Evolutionary conservation across 495 filamentous ascomycete species (phyloP), one percentile per base, ranked within the genome.

Genomic region (Tetracladium marchalianum): DNA sequence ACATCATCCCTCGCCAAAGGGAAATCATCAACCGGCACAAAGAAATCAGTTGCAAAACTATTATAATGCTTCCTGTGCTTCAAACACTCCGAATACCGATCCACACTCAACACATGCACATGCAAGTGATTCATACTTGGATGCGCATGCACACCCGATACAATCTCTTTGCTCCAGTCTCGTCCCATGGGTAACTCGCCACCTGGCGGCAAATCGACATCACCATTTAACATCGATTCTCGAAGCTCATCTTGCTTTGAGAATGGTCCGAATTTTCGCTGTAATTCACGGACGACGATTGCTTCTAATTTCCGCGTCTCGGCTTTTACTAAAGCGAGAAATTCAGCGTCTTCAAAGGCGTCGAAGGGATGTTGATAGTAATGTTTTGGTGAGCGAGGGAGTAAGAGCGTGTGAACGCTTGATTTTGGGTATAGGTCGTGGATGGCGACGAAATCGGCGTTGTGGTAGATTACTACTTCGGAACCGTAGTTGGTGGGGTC

Each of bases 111-210:
- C 32, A 98, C 77, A 64, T 98, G 92, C 13, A 98, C 71, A 62
- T 98, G 92, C 44, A 98, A 62, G 64, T 96, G 87, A 44, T 78
- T 81, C 92, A 98, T 95, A 15, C 77, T 84, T n/a, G 92, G 92
- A 45, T 78, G 72, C 2, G 85, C 84, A 66, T 98, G 92, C 0
- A 94, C 68, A 16, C 92, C 92, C 12, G 79, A 73, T 35, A 78
- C 72, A 44, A 96, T 71, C 19, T 92, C 87, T n/a, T 61, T 61
- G 34, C 72, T 67, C 84, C 87, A 98, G 59, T 95, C 79, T 15
- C 90, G 68, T 0, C 88, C 88, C 0, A 56, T 49, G 0, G 89
- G 87, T 13, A 87, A 63, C 51, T 51, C 64, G 17, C 47, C 44
- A 10, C 38, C 62, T n/a, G 60, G 59, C 0, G 56, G 64, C 4